Conservation (phyloP, 495 filamentous ascomycete genomes). For the Aspergillus funiculosus region DNA sequence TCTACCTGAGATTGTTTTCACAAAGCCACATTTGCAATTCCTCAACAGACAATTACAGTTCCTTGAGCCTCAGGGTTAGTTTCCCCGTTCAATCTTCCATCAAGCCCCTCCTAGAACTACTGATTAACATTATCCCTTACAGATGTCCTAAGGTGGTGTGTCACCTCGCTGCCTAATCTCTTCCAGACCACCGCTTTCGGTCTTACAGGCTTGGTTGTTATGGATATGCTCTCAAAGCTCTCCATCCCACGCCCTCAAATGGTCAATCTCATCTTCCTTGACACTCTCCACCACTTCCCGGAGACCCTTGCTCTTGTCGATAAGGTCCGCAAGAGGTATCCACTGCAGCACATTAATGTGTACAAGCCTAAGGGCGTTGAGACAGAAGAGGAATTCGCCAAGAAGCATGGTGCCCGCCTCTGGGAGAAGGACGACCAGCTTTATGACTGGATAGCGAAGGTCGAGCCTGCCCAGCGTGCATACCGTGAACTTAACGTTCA, state of each 20-base stretch:
- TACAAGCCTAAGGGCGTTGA: slow-evolving; percentile 76
- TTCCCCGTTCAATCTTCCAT: background rate
- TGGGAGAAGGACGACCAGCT: slow-evolving; percentile 83
- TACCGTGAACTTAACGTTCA: slow-evolving; percentile 84
- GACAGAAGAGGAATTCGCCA: slow-evolving; percentile 68
- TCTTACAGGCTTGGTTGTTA: slow-evolving; percentile 83
- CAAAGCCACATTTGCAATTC: slow-evolving; percentile 79
- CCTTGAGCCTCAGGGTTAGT: slow-evolving; percentile 66
- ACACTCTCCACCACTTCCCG: slow-evolving; percentile 91
- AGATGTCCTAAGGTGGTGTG: slow-evolving; percentile 90
- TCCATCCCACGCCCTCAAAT: slow-evolving; percentile 58
- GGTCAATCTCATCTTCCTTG: slow-evolving; percentile 91
- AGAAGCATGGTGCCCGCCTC: slow-evolving; percentile 71
- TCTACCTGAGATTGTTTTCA: slow-evolving; percentile 75
- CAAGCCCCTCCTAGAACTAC: slow-evolving; percentile 9
- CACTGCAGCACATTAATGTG: slow-evolving; percentile 71
- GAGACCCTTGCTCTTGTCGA: slow-evolving; percentile 84
- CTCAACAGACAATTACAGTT: slow-evolving; percentile 82
- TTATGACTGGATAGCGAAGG: slow-evolving; percentile 97
- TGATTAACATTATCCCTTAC: slow-evolving; percentile 25
- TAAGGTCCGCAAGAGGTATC: slow-evolving; percentile 68
- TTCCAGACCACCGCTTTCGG: slow-evolving; percentile 98
- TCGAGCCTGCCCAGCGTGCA: slow-evolving; percentile 90
- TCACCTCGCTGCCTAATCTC: slow-evolving; percentile 80
- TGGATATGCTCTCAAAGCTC: slow-evolving; percentile 92